Evolutionary conservation across 1,139 yeast species (phyloP).

Genomic region (Nematodospora anomalae): DNA sequence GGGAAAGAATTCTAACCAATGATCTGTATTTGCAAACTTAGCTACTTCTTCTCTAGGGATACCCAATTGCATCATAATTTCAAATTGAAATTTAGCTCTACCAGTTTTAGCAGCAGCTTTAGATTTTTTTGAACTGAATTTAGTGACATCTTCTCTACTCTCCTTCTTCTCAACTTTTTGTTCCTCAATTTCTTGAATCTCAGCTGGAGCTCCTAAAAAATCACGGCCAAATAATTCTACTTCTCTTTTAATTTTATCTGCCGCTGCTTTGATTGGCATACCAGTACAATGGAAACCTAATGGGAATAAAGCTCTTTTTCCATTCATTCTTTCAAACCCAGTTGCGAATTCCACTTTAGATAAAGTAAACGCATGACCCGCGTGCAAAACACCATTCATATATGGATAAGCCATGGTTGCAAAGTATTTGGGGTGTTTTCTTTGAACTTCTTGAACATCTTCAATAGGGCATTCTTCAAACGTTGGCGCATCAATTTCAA

Average conservation of each 20-base stretch:
- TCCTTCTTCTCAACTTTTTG: conserved; percentile 28
- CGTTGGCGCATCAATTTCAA: conserved; percentile 87
- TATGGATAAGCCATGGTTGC: conserved; percentile 98
- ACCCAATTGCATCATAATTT: conserved; percentile 93
- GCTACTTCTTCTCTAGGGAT: conserved; percentile 78
- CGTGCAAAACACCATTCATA: conserved; percentile 98
- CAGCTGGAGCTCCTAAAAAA: conserved; percentile 66
- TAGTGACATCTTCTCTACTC: conserved; percentile 75
- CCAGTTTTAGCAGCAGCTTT: conserved; percentile 94
- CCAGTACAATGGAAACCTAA: conserved; percentile 99
- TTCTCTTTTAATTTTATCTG: conserved; percentile 93
- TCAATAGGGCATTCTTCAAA: conserved; percentile 61
- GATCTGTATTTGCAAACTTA: conserved; percentile 83
- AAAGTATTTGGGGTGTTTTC: conserved; percentile 81
- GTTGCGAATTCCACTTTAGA: conserved; percentile 92
- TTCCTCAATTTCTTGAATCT: conserved; percentile 47
- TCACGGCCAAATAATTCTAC: conserved; percentile 86
- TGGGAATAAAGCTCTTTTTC: conserved; percentile 91
- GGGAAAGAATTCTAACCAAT: conserved; percentile 93
- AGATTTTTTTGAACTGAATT: conserved; percentile 87
- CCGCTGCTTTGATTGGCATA: conserved; percentile 97
- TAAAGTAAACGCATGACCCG: conserved; percentile 94
- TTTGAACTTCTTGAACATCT: conserved; percentile 70
- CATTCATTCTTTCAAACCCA: conserved; percentile 94
- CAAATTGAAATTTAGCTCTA: conserved; percentile 90